phyloP scores from a whole-genome alignment of 805 yeast species.

The Tetrapisispora pingtungensis region DNA sequence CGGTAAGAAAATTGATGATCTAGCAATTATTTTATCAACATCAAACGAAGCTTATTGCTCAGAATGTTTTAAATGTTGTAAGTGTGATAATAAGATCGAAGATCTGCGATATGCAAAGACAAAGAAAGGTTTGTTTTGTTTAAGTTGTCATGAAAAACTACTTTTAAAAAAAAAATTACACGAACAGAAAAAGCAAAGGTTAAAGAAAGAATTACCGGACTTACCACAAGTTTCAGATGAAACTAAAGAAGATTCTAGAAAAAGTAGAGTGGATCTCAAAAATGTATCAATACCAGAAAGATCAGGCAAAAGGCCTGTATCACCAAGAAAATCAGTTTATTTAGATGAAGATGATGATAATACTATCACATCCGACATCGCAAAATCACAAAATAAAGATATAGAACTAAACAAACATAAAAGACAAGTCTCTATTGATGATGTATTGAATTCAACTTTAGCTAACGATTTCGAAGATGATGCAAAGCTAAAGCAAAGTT shows the following conservation, averaged over 20 bases:
- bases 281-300: slow-evolving; percentile 11
- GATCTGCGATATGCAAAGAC: slow-evolving; percentile 90
- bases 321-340: slow-evolving; percentile 1
- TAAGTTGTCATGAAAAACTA: slow-evolving; percentile 81
- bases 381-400: neutral
- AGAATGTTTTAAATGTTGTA: slow-evolving; percentile 79
- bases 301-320: slow-evolving; percentile 13
- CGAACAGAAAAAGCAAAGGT: slow-evolving; percentile 24
- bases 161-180: slow-evolving; percentile 60
- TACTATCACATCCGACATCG: too few relatives aligned
- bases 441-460: slow-evolving; percentile 16
- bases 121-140: slow-evolving; percentile 85
- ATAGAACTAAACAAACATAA: slow-evolving; percentile 2
- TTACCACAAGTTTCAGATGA: slow-evolving; percentile 9
- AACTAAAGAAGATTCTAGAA: neutral
- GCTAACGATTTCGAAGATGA: slow-evolving; percentile 4
- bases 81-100: slow-evolving; percentile 79
- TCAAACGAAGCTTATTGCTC: slow-evolving; percentile 95
- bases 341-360: neutral
- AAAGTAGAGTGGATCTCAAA: neutral
- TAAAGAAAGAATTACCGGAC: slow-evolving; percentile 19
- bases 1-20: slow-evolving; percentile 79
- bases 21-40: slow-evolving; percentile 76
- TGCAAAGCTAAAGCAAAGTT: slow-evolving; percentile 1
- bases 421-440: slow-evolving; percentile 15